These are phyloP conservation scores for Tetrapyrgos nigripes DNA, from an alignment of 1,284 basidiomycete genomes.

Conservation along the genomic window DNA sequence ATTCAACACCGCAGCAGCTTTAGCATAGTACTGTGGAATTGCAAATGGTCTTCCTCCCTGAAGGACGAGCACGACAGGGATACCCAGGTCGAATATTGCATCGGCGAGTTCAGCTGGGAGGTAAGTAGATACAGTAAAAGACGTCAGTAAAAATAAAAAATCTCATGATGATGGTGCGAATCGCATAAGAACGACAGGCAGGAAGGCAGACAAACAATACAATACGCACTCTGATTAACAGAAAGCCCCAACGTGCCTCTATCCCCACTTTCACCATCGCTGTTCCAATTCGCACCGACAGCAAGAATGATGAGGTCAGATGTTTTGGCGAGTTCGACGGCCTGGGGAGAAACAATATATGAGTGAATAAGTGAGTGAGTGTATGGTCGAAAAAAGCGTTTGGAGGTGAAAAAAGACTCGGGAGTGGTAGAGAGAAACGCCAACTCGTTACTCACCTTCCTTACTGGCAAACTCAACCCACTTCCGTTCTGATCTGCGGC, in stretches of 20 bases:
- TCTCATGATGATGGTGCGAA: not conserved
- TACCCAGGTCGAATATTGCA: slow-evolving; percentile 32
- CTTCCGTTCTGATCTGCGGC: not conserved
- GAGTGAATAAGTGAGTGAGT: too few relatives aligned
- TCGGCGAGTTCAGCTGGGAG: slow-evolving; percentile 30
- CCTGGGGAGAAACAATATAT: slow-evolving; percentile 16
- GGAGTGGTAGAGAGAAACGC: not conserved
- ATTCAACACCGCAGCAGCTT: slow-evolving; percentile 30
- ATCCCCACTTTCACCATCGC: slow-evolving; percentile 35
- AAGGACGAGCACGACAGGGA: slow-evolving; percentile 33
- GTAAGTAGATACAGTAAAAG: not conserved
- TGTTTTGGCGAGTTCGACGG: slow-evolving; percentile 28
- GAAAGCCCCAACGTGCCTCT: slow-evolving; percentile 33
- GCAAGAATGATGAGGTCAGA: slow-evolving; percentile 35
- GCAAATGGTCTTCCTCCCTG: slow-evolving; percentile 36
- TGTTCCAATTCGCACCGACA: slow-evolving; percentile 37
- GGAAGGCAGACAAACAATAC: not conserved
- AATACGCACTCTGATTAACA: slow-evolving; percentile 32
- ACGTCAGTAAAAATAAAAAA: not conserved
- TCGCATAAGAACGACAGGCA: too few relatives aligned
- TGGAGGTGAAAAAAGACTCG: not conserved
- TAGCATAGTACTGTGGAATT: slow-evolving; percentile 30
- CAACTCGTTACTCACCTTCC: not conserved
- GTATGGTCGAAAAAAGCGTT: not conserved
- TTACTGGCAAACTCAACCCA: too few relatives aligned